phyloP scores from a whole-genome alignment of 345 rosid species.

The Hibiscus tridactylites region DNA sequence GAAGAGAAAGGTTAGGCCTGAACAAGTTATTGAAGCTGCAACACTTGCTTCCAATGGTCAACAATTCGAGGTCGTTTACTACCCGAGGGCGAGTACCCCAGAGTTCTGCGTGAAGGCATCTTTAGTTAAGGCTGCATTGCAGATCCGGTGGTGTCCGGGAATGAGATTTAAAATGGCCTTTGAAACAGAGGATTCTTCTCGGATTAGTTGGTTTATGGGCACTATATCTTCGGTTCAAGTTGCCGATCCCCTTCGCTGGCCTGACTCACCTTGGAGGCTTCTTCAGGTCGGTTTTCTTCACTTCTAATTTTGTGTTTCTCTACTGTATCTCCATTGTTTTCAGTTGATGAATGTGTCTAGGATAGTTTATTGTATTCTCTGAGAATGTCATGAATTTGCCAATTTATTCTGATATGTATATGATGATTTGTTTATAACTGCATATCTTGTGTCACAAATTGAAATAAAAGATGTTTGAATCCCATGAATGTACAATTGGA shows the following conservation, averaged over 20 bases:
- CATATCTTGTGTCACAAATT: not conserved
- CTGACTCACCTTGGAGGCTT: constrained; percentile 77
- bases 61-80: constrained; percentile 58
- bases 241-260: constrained; percentile 57
- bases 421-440: not conserved
- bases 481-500: not conserved
- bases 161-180: constrained; percentile 81
- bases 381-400: not conserved
- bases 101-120: constrained; percentile 58
- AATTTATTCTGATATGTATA: not conserved
- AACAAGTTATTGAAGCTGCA: constrained; percentile 54
- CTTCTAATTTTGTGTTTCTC: not conserved
- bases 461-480: not conserved
- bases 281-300: constrained; percentile 37
- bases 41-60: constrained; percentile 46
- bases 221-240: constrained; percentile 62
- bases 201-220: constrained; percentile 85
- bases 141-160: constrained; percentile 59
- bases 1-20: constrained; percentile 41
- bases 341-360: not conserved
- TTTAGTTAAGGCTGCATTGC: constrained; percentile 48
- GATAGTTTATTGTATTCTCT: not conserved
- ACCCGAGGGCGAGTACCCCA: constrained; percentile 57
- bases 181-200: constrained; percentile 69
- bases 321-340: not conserved